Conservation (phyloP, 768 basidiomycete genomes). For the Hygrocybe coccinea region DNA sequence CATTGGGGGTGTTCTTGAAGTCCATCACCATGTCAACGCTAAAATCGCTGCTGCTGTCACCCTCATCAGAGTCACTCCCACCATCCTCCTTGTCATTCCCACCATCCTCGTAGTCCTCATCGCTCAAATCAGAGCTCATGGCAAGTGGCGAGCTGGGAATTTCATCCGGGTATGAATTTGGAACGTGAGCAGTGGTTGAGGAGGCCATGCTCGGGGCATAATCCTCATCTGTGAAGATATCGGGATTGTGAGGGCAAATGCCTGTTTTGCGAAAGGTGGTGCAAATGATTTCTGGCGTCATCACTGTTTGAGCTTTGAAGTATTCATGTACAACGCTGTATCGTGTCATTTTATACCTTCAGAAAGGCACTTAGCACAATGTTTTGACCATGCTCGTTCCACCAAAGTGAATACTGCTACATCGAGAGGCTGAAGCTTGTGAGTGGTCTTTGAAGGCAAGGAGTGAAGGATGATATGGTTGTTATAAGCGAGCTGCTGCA, state of each 20-base stretch:
- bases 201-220: conserved; percentile 18
- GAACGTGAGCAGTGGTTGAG: conserved; percentile 11
- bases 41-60: too few relatives aligned
- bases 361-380: neutral
- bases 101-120: conserved; percentile 11
- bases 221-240: conserved; percentile 19
- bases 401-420: conserved; percentile 28
- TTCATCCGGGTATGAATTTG: conserved; percentile 9
- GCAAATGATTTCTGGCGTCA: conserved; percentile 12
- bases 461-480: conserved; percentile 30
- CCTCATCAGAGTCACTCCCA: too few relatives aligned
- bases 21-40: too few relatives aligned
- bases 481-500: conserved; percentile 15
- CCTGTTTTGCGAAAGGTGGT: conserved; percentile 21
- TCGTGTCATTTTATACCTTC: conserved; percentile 16
- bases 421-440: conserved; percentile 33
- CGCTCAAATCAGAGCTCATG: conserved; percentile 10
- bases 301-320: conserved; percentile 16
- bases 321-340: conserved; percentile 29
- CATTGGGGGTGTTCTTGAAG: too few relatives aligned
- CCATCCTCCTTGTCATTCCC: too few relatives aligned
- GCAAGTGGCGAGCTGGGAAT: conserved; percentile 12
- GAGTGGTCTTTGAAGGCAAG: conserved; percentile 34
- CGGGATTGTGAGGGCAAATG: conserved; percentile 18
- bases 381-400: neutral